Conservation (phyloP, 495 filamentous ascomycete genomes). For the Penicillium desertorum region DNA sequence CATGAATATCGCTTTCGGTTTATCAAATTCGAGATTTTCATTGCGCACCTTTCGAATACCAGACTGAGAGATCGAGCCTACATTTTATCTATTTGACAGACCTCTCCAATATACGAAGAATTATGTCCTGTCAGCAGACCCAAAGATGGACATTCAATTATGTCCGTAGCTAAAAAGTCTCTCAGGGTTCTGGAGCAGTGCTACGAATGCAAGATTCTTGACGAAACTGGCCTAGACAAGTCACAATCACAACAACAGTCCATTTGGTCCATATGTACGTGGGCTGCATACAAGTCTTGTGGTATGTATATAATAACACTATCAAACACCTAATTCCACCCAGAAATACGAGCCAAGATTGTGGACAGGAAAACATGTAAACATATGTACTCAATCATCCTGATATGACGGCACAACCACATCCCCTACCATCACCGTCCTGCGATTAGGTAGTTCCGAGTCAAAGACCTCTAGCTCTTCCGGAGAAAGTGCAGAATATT, state of each 20-base stretch:
- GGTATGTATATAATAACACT: not conserved
- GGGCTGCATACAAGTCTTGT: not conserved
- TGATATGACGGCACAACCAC: constrained; percentile 35
- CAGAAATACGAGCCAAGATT: not conserved
- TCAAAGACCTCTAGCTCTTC: constrained; percentile 23
- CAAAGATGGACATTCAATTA: not conserved
- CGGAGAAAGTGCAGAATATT: constrained; percentile 57
- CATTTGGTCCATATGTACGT: not conserved
- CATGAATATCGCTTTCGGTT: not conserved
- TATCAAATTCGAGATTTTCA: not conserved
- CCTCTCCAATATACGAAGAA: not conserved
- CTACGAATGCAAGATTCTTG: not conserved
- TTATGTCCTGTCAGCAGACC: not conserved
- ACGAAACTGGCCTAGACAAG: not conserved
- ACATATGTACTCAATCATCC: constrained; percentile 12
- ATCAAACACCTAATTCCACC: not conserved
- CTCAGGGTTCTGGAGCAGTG: not conserved
- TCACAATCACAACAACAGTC: not conserved
- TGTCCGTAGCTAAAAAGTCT: not conserved
- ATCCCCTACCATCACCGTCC: constrained; percentile 47
- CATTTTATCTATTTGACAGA: not conserved
- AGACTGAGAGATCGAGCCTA: not conserved
- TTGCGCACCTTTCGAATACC: not conserved
- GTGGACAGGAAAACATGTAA: too few species aligned
- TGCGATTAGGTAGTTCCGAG: constrained; percentile 16